Evolutionary conservation across 768 basidiomycete genomes (phyloP).

Genomic region (Xerocomellus dryophilus): DNA sequence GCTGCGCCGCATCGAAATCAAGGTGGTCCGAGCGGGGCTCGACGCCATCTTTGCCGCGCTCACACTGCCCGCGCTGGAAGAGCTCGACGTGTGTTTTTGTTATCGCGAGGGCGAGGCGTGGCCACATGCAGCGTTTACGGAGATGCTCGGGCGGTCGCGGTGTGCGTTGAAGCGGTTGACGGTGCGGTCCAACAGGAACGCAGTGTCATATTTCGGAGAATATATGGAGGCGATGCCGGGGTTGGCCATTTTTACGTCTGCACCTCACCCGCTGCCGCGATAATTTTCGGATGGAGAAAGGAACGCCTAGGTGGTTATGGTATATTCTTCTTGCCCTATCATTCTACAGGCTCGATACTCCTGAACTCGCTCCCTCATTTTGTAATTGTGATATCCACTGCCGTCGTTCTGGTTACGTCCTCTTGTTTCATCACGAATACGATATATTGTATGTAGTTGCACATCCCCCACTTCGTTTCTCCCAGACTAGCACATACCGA

Average conservation of each 20-base stretch:
- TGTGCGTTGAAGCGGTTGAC: conserved; percentile 24
- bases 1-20: conserved; percentile 29
- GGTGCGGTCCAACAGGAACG: conserved; percentile 26
- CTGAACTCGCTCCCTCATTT: background rate
- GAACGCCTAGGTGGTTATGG: background rate
- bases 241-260: conserved; percentile 16
- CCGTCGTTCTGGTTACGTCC: background rate
- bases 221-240: conserved; percentile 23
- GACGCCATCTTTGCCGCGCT: conserved; percentile 18
- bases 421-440: background rate
- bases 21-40: conserved; percentile 27
- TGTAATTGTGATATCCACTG: too few species aligned
- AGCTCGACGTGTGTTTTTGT: conserved; percentile 33
- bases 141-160: conserved; percentile 24
- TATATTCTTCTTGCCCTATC: background rate
- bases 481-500: background rate
- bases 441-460: background rate
- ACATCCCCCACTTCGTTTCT: background rate
- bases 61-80: conserved; percentile 28
- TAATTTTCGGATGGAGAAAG: background rate
- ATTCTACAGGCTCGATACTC: too few species aligned
- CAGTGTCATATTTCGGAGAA: conserved; percentile 19
- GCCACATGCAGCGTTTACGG: conserved; percentile 27
- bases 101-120: conserved; percentile 28
- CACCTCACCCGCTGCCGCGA: background rate